Evolutionary conservation across 192 early-diverging fungal genomes (phyloP), one percentile per base, ranked within the genome.

Genomic region (Podila epicladia): DNA sequence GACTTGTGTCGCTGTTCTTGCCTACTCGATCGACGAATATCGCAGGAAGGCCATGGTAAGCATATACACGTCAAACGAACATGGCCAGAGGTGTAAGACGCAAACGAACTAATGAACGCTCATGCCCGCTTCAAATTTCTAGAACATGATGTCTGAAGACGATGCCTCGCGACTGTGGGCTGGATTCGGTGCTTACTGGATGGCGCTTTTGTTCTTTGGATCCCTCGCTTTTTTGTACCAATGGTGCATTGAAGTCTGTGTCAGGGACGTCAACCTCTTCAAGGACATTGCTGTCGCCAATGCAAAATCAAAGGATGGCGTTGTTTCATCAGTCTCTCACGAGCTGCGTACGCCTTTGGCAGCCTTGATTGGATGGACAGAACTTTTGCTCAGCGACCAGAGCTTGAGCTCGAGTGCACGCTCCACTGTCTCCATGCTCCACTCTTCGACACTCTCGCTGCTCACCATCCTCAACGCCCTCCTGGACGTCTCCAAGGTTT

Each of bases 261-360:
- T 80, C 19, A 59, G 50, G 35, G 77, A 80, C 45, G 77, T 67
- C 50, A 80, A 80, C 22, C 71, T 72, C 2, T 80, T 69, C 66
- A 80, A 80, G 58, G 77, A 80, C 58, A 62, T 80, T 64, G 77
- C 77, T 7, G 71, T 80, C 33, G 77, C 77, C 57, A 73, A 80
- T 24, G 77, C 77, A 31, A 80, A 80, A 48, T 80, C 77, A 22
- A 80, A 80, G 62, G 77, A 80, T 49, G 67, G 77, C 22, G 77
- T 80, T 9, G 77, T 80, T 31, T 80, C 77, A 0, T 80, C 77
- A 22, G 77, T 80, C 20, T 80, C 77, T 1, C 77, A 80, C 35
- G 77, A 80, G 32, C 58, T 80, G 9, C 61, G 77, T 22, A 80
- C 77, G 2, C 77, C 77, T 17, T 51, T 80, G 24, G 77, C 77